Base-by-base conservation (phyloP, 2,329 filamentous ascomycete genomes). In the Aspergillus arachidicola region DNA sequence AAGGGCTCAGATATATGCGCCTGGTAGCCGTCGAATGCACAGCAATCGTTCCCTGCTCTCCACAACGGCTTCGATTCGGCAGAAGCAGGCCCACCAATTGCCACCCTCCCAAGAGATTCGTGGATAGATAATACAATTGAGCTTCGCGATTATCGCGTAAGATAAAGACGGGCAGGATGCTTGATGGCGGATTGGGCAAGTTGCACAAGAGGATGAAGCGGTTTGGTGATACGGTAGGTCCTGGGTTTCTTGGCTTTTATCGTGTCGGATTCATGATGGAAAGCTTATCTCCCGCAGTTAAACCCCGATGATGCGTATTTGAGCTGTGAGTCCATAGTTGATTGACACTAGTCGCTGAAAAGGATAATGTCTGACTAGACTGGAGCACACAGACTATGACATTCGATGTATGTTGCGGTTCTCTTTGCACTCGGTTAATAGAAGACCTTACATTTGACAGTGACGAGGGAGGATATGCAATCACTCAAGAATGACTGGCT, bases 401-500 rank as follows among this genome's bases (percentile, higher is more conserved):
- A 80, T 89, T 65, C 85, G 87, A 77, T 82, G 88, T 90, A 82
- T 74, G 84, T 53, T 30, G 28, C 43, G 34, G 23, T 10, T 38
- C 26, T 34, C 45, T 19, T 38, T 6, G 53, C 21, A 45, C 23
- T 34, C 19, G 19, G 41, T 43, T 59, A 12, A 51, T 19, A 43
- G 57, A 26, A 63, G 21, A 46, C 55, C 67, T 74, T 58, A 74
- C 60, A 50, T 26, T 7, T 38, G 34, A 45, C 74, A 94, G 92
- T 98, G 70, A 97, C 92, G 57, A 87, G 89, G 75, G 92, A 95
- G 76, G 95, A 99, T 78, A 87, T 98, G 69, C 91, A 94, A 76
- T 90, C 91, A 19, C 86, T 99, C 63, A 93, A 91, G 79, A 85
- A 91, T 78, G 95, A 97, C 83, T 99, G 95, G 95, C 84, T 99